Evolutionary conservation across 1,284 basidiomycete genomes (phyloP), one percentile per base, ranked within the genome.

Genomic region (Moesziomyces sp.): DNA sequence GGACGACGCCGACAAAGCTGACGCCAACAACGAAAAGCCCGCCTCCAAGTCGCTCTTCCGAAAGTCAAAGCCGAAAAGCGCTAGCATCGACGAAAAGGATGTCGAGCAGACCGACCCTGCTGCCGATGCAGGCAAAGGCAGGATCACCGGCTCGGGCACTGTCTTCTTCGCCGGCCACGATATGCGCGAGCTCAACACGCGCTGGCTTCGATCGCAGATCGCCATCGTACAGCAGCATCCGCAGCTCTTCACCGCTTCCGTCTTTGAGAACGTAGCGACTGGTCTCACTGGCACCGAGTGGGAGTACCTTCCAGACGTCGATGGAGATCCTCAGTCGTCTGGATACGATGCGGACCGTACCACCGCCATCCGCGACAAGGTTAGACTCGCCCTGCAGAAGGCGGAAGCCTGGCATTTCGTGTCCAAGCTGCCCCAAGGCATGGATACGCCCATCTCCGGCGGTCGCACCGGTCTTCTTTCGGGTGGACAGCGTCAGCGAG

Each of bases 391-490:
- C 10, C 74, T 83, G 5, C 53, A 67, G 46, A 83, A 83, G 49
- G 86, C 86, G 0, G 83, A 86, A 56, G 86, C 86, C 1, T 85
- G 83, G 82, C 74, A 81, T n/a, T 86, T 85, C 59, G 85, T 84
- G 0, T 58, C 61, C 18, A 77, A 74, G n/a, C 72, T 85, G 8
- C 85, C 84, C 0, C 71, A 84, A 23, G 84, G 84, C 10, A 78
- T 86, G 62, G 78, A 86, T 46, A 85, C 85, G 6, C 43, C 77
- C 6, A 76, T 86, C 40, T 69, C 78, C 16, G 85, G 85, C 14
- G 85, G 84, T 16, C 78, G 81, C 35, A 84, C 83, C 1, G 84
- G 84, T 65, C 80, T 69, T 6, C 65, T 84, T 9, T 78, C 75
- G 0, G 82, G 82, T 23, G 82, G 82, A 6, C 82, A 84, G 66